Evolutionary conservation across 805 yeast genomes (phyloP).

Genomic region (Ogataea wickerhamii): DNA sequence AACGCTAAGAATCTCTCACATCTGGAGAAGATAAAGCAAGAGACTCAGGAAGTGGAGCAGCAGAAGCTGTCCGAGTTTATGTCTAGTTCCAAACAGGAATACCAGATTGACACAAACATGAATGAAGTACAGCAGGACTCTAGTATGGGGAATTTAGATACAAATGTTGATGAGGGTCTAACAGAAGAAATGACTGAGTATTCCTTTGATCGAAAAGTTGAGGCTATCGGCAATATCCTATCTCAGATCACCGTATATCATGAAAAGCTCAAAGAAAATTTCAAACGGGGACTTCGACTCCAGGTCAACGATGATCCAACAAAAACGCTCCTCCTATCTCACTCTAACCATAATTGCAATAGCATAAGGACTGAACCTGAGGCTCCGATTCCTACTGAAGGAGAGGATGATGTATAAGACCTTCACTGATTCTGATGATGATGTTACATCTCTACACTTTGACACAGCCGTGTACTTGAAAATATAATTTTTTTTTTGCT

Average conservation of each 20-base stretch:
- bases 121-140: conserved; percentile 28
- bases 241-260: conserved; percentile 8
- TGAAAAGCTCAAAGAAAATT: conserved; percentile 7
- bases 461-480: too few species aligned
- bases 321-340: neutral
- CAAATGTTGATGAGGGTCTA: conserved; percentile 13
- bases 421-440: too few species aligned
- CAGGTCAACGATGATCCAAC: neutral
- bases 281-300: conserved; percentile 7
- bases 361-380: neutral
- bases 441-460: too few species aligned
- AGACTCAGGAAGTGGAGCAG: conserved; percentile 17
- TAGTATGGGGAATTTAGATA: conserved; percentile 25
- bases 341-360: too few species aligned
- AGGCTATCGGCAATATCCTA: conserved; percentile 5
- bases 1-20: conserved; percentile 13
- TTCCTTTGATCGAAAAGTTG: conserved; percentile 6
- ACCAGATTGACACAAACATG: conserved; percentile 16
- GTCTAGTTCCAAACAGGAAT: neutral
- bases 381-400: neutral
- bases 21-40: conserved; percentile 17
- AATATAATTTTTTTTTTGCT: too few species aligned
- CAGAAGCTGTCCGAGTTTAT: conserved; percentile 7
- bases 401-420: neutral
- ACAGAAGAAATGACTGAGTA: conserved; percentile 4